These are phyloP conservation scores for Yamadazyma conglobata DNA, from an alignment of 1,139 yeast species.

Conservation along the genomic window DNA sequence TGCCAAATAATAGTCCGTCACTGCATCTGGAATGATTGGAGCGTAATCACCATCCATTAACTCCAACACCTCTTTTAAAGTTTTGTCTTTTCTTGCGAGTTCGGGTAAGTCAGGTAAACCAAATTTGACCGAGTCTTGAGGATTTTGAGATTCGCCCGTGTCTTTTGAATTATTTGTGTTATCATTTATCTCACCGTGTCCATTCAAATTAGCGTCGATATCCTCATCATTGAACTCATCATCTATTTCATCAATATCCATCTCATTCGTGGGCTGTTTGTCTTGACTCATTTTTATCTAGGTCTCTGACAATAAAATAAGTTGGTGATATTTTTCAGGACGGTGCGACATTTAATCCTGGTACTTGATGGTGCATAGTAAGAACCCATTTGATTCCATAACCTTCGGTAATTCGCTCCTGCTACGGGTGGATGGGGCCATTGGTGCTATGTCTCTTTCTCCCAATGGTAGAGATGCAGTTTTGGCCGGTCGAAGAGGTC, in stretches of 20 bases:
- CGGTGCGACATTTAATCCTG: too few relatives aligned
- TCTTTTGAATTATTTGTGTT: slow-evolving; percentile 6
- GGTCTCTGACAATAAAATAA: too few relatives aligned
- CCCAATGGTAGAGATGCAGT: slow-evolving; percentile 95
- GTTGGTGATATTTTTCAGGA: too few relatives aligned
- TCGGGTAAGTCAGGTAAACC: slow-evolving; percentile 58
- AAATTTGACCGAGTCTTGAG: slow-evolving; percentile 6
- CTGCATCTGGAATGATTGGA: slow-evolving; percentile 96
- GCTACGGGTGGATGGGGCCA: slow-evolving; percentile 85
- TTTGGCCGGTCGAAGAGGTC: slow-evolving; percentile 83
- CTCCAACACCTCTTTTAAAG: slow-evolving; percentile 78
- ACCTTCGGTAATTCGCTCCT: slow-evolving; percentile 81
- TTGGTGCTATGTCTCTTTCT: slow-evolving; percentile 88
- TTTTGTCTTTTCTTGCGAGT: slow-evolving; percentile 78
- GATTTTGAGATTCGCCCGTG: slow-evolving; percentile 7
- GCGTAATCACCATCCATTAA: slow-evolving; percentile 88
- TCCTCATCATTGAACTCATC: slow-evolving; percentile 31
- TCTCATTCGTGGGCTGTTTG: slow-evolving; percentile 1
- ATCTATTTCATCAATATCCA: slow-evolving; percentile 16
- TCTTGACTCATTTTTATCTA: background rate
- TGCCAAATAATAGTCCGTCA: slow-evolving; percentile 89
- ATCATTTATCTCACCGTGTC: slow-evolving; percentile 5
- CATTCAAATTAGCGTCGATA: slow-evolving; percentile 10
- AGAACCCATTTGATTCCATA: slow-evolving; percentile 35
- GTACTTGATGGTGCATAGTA: too few relatives aligned